These are phyloP conservation scores for Syncephalastrum racemosum DNA, from an alignment of 371 early-diverging fungal genomes.

Conservation along the genomic window DNA sequence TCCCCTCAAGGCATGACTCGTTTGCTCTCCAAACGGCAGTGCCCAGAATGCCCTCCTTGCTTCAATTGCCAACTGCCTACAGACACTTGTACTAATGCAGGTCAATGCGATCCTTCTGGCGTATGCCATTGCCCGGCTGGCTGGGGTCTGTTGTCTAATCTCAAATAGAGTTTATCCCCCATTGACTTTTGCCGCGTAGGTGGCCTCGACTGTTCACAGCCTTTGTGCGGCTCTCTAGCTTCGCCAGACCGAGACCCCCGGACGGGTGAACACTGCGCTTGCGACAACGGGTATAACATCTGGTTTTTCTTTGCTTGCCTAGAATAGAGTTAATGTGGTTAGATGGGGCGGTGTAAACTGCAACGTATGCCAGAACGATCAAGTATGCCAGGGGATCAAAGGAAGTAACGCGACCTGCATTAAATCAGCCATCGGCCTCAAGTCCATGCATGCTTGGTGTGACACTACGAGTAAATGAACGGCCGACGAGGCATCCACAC, in stretches of 20 bases:
- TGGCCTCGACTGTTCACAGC: conserved; percentile 37
- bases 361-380: conserved; percentile 45
- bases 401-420: conserved; percentile 43
- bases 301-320: background rate
- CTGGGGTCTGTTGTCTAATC: conserved; percentile 31
- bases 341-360: conserved; percentile 54
- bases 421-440: conserved; percentile 45
- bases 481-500: background rate
- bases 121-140: conserved; percentile 38
- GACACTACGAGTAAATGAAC: conserved; percentile 43
- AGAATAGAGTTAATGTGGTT: background rate
- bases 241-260: conserved; percentile 28
- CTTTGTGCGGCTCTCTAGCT: conserved; percentile 47
- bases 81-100: conserved; percentile 42
- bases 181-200: conserved; percentile 15
- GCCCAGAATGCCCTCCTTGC: conserved; percentile 44
- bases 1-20: no score
- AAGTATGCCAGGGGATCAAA: conserved; percentile 32
- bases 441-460: conserved; percentile 55
- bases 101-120: conserved; percentile 40
- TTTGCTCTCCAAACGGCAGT: conserved; percentile 7
- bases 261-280: conserved; percentile 33
- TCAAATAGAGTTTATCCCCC: background rate
- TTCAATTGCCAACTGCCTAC: conserved; percentile 47
- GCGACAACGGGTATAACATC: conserved; percentile 40